phyloP scores from a whole-genome alignment of 2,329 filamentous ascomycete species.

The Magnaporthales sp. region DNA sequence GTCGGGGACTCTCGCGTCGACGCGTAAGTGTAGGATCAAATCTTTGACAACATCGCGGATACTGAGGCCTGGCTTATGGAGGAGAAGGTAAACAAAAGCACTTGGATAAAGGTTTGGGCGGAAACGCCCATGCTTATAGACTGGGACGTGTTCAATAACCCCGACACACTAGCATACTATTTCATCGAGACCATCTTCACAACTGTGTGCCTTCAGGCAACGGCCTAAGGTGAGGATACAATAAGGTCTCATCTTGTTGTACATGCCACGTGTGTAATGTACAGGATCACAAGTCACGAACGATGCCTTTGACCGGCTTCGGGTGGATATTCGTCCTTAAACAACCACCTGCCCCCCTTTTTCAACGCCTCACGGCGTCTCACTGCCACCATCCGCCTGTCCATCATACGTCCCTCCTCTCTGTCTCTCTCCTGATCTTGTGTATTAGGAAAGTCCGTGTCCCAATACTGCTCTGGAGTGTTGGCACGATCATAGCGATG shows the following conservation, averaged over 20 bases:
- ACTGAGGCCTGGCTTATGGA: too few relatives aligned
- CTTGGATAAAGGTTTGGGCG: too few relatives aligned
- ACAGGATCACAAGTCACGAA: background rate
- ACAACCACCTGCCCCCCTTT: constrained; percentile 67
- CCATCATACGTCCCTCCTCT: constrained; percentile 53
- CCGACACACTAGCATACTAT: too few relatives aligned
- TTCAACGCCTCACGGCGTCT: constrained; percentile 77
- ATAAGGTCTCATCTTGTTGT: background rate
- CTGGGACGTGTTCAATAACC: too few relatives aligned
- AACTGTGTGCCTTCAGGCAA: too few relatives aligned
- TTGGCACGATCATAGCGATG: constrained; percentile 61
- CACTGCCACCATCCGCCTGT: constrained; percentile 58
- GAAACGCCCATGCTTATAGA: too few relatives aligned
- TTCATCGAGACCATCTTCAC: too few relatives aligned
- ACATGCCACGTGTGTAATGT: background rate
- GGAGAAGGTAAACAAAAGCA: too few relatives aligned
- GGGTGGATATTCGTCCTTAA: constrained; percentile 60
- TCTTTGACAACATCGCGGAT: too few relatives aligned
- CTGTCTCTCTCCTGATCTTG: constrained; percentile 66
- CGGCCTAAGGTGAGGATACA: background rate
- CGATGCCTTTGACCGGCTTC: background rate
- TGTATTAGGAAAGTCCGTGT: constrained; percentile 79
- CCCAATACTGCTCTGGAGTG: constrained; percentile 86
- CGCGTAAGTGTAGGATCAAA: too few relatives aligned
- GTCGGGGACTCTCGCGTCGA: too few relatives aligned